These are phyloP conservation scores for Fusarium sororula DNA, from an alignment of 2,329 filamentous ascomycete species.

Conservation along the genomic window DNA sequence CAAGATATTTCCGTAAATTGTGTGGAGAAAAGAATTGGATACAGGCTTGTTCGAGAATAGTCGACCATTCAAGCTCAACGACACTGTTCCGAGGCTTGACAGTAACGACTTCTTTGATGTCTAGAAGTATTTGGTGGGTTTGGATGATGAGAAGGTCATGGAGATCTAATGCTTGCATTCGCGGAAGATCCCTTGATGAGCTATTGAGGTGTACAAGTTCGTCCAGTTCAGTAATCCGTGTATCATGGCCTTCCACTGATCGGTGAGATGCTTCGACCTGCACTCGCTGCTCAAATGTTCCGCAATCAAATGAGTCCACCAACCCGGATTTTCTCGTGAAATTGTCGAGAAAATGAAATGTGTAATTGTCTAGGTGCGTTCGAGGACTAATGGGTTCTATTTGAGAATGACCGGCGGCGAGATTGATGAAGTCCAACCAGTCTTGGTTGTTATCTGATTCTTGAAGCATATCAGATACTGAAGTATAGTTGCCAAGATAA, in stretches of 20 bases:
- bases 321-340: neutral
- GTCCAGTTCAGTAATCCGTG: rapidly evolving
- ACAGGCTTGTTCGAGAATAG: neutral
- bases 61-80: neutral
- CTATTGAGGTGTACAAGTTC: neutral
- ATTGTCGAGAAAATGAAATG: conserved; percentile 1
- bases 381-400: neutral
- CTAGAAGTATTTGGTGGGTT: neutral
- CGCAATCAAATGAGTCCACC: neutral
- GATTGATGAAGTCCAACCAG: neutral
- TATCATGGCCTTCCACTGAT: rapidly evolving
- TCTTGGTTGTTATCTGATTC: neutral
- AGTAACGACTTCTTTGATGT: neutral
- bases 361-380: neutral
- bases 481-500: conserved; percentile 1
- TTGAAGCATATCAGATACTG: neutral
- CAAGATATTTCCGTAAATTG: neutral
- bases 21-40: neutral
- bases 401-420: neutral
- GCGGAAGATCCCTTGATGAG: neutral
- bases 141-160: neutral
- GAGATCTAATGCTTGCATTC: neutral
- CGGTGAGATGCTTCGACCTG: neutral
- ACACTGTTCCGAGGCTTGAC: neutral
- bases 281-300: neutral